Base-by-base conservation (phyloP, 345 rosid species). In the Erucastrum elatum region DNA sequence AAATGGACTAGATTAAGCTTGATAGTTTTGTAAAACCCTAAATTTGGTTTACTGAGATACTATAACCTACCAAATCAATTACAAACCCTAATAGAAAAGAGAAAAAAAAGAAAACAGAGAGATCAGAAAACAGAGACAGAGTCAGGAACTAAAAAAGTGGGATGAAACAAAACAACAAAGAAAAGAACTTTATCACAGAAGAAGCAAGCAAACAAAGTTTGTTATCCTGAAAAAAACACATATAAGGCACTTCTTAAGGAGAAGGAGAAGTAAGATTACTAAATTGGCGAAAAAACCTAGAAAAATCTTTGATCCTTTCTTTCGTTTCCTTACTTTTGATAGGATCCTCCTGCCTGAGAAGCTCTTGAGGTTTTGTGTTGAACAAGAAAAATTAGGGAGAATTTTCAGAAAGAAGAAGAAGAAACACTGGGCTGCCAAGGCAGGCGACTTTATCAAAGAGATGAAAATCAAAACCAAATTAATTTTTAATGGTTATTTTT, bases 381-480 rank as follows among this genome's bases (percentile, higher is more conserved):
- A 67, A 60, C 33, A 34, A 39, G 30, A 70, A 27, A 5, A 62
- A 5, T 3, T 0, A 8, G 4, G 10, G 21, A 27, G 68, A 71
- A 77, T 56, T 64, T 68, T 63, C 66, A 60, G 56, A 74, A 74
- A n/a, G 33, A 41, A 16, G 46, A 31, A 33, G 82, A 66, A 78
- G 68, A 49, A 46, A 13, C 55, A 59, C 63, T 72, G 35, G 34
- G 25, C 25, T 78, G 30, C 39, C 12, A 51, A 77, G 65, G 73
- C 73, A 72, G 16, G 69, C 55, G 77, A 79, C 82, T 79, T 79
- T 73, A 74, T 78, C 81, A 68, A 49, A 49, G 46, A 59, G 49
- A 77, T 55, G 31, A 65, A 60, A 21, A 78, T 49, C 49, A 74
- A 68, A 34, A 69, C 46, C 60, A 62, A 6, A 16, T 68, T 68